Conservation (phyloP, 805 yeast species). For the Jamesozyma gamospora region DNA sequence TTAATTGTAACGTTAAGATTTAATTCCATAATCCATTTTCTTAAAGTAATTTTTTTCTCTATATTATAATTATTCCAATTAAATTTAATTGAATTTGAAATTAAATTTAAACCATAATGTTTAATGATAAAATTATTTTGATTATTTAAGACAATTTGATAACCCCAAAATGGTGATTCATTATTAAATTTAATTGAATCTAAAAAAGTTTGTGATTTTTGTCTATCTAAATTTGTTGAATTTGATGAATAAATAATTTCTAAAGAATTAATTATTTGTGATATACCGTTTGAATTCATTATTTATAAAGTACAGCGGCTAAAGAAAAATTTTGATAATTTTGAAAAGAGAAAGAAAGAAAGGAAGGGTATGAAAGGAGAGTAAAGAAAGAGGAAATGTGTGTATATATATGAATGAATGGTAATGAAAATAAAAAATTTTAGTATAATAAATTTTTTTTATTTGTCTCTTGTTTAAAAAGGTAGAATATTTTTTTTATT, state of each 20-base stretch:
- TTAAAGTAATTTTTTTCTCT: conserved; percentile 53
- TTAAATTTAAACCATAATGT: conserved; percentile 78
- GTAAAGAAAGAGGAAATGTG: too few species aligned
- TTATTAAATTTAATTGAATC: conserved; percentile 67
- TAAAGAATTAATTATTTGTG: conserved; percentile 69
- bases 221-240: conserved; percentile 48
- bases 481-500: too few species aligned
- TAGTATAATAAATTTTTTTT: too few species aligned
- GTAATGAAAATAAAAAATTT: too few species aligned
- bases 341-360: too few species aligned
- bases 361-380: too few species aligned
- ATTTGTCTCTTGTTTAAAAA: too few species aligned
- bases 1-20: conserved; percentile 44
- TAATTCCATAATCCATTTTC: conserved; percentile 79
- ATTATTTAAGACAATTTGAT: conserved; percentile 61
- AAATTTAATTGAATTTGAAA: conserved; percentile 59
- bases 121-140: conserved; percentile 61
- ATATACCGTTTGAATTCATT: conserved; percentile 60
- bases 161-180: conserved; percentile 90
- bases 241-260: conserved; percentile 61
- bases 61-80: conserved; percentile 46
- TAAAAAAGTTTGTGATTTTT: conserved; percentile 53
- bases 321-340: too few species aligned
- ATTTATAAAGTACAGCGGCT: neutral
- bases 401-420: too few species aligned